Conservation (phyloP, 805 yeast species). For the Tetrapisispora nanseiensis region DNA sequence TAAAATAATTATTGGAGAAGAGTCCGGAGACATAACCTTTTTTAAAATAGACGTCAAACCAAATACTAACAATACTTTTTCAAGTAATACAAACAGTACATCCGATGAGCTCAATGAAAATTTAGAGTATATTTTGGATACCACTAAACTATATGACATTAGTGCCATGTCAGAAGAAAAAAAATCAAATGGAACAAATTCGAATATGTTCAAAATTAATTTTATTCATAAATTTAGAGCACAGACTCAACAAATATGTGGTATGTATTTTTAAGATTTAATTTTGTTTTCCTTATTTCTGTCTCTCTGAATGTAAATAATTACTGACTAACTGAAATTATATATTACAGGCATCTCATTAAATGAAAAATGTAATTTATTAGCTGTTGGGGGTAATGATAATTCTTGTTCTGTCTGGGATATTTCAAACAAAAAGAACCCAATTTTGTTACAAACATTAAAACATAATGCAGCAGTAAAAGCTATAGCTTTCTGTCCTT, state of each 20-base stretch:
- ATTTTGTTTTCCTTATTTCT: conserved; percentile 1
- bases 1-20: conserved; percentile 55
- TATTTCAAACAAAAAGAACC: conserved; percentile 33
- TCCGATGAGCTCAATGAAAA: neutral
- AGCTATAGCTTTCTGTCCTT: conserved; percentile 84
- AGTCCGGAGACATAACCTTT: conserved; percentile 45
- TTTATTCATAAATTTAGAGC: conserved; percentile 31
- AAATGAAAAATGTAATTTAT: conserved; percentile 40
- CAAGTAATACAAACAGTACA: neutral
- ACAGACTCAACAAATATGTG: conserved; percentile 54
- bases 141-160: neutral
- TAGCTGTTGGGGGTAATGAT: conserved; percentile 82
- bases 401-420: conserved; percentile 76
- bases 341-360: conserved; percentile 44
- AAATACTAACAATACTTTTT: neutral
- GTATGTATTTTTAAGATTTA: conserved; percentile 21
- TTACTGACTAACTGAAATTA: neutral
- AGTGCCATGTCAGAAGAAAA: neutral
- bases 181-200: conserved; percentile 4
- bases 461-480: conserved; percentile 81
- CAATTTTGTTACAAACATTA: conserved; percentile 39
- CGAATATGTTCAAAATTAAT: conserved; percentile 5
- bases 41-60: conserved; percentile 26
- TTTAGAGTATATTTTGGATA: neutral
- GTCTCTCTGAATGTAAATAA: conserved; percentile 3